Evolutionary conservation across 2,329 filamentous ascomycete genomes (phyloP), one percentile per base, ranked within the genome.

Genomic region (Rutstroemia sp.): DNA sequence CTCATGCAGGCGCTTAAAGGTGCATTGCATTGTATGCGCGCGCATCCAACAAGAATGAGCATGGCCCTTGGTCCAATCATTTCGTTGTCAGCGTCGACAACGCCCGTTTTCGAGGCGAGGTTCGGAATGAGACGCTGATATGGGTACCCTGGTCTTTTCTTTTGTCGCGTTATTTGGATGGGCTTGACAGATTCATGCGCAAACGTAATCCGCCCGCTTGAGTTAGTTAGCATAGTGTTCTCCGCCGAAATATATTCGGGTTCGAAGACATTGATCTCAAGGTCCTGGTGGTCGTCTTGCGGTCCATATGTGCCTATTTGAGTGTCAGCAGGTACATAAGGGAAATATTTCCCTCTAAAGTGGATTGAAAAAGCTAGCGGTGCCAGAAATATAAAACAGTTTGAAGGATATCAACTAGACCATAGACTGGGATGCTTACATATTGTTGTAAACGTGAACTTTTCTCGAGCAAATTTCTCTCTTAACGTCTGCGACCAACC

Each of bases 361-460:
- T 12, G 10, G 21, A 44, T 21, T 12, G 4, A 44, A 21, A 44
- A 21, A 19, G 17, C 17, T 10, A 5, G 17, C 5, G 5, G 9
- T 3, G 17, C n/a, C 41, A 44, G 21, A 42, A 42, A n/a, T 42
- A 14, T 42, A 14, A 42, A 42, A 10, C 3, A 5, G 16, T n/a
- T 17, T 19, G 39, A 17, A 42, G 39, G 39, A n/a, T 17, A 25
- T 19, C 21, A 14, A 14, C 10, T 12, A 21, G 38, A 49, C 17
- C 21, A 49, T 5, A 49, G 8, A 5, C 8, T 7, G n/a, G 37
- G 27, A 19, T n/a, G 14, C 87, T 80, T 76, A 92, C 88, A 92
- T 75, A 61, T 81, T 84, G 71, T 89, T 89, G 73, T 89, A 95
- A 44, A 81, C 82, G 71, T 84, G 84, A 63, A 84, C 79, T 52